Evolutionary conservation across 257 asterid species (phyloP), one percentile per base, ranked within the genome.

Genomic region (Solanum paucissectum): DNA sequence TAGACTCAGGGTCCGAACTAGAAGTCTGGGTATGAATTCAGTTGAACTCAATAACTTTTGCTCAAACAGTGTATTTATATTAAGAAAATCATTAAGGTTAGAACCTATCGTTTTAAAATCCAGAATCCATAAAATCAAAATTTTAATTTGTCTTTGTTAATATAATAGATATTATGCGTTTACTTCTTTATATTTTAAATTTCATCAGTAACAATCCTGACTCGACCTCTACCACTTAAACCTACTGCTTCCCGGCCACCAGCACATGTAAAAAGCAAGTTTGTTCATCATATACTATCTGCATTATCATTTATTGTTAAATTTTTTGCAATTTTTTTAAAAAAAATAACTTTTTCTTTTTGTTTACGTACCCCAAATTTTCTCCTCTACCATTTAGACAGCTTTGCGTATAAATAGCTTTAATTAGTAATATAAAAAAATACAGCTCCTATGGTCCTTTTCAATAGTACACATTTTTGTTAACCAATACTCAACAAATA

Each of bases 401-500:
- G 85, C 73, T 68, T 89, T 46, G 90, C 83, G 86, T 86, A 87
- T 7, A 52, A 85, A 37, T n/a, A 37, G n/a, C 74, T 14, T 34
- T 3, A 32, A 73, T 21, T 68, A 60, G 21, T 8, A 66, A 34
- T 49, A 34, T 52, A 40, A 62, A 29, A 27, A 11, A 21, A 73
- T 21, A 29, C 82, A 85, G 9, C 62, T 34, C 36, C 58, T 69
- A 73, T 38, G 14, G 91, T 95, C 98, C 90, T 93, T 92, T 87
- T 94, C 98, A 90, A 29, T 44, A 32, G 73, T 68, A 83, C 91
- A 83, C 90, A 89, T 90, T 86, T 90, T 95, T 90, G 96, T 92
- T 93, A 88, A 94, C 96, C 97, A 94, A 95, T 89, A 85, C 92
- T 77, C 83, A 90, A 29, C 90, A 85, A 90, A 69, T 85, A 44